Base-by-base conservation (phyloP, 1,284 basidiomycete genomes). In the Bjerkandera adusta region DNA sequence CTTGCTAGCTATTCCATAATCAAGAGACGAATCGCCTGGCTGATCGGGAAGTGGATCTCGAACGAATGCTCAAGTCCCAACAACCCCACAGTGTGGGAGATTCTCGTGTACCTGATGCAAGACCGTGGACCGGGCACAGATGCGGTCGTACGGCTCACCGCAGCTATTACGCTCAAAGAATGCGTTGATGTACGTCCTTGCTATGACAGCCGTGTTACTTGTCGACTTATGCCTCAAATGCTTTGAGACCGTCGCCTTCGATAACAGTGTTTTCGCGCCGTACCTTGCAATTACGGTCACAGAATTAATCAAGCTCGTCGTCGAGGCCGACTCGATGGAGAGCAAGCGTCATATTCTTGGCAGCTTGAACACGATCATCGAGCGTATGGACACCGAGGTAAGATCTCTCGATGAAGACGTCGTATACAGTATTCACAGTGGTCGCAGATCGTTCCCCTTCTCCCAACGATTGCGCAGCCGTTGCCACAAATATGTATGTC, bases 21-120 rank as follows among this genome's bases (percentile, higher is more conserved):
- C 50, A 93, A 95, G 66, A 81, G 92, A 16, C 80, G 92, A 34
- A 87, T 95, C 51, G 92, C 91, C 0, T 94, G 92, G 91, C 67
- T 94, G 5, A 78, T 96, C 35, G 92, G 92, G 11, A 88, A 86
- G 72, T 92, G 89, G 83, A 76, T 90, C 20, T 71, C 76, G 4
- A 84, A 89, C 45, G 75, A 79, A 51, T 83, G 79, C 50, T 69
- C 72, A 25, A 69, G 75, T 15, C 75, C 84, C 2, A 82, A 82
- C 51, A 79, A 85, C 54, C 65, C 77, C 3, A 68, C 76, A 40
- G 71, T 92, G 8, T 96, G 92, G 92, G 79, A 91, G 56, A 76
- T 91, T 24, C 71, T 96, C 0, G 70, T 87, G 4, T 79, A 89
- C 57, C 75, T 95, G 13, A 63, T 95, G 34, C 71, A 76, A 41